Evolutionary conservation across 495 filamentous ascomycete species (phyloP).

Genomic region (Neurospora sp.): DNA sequence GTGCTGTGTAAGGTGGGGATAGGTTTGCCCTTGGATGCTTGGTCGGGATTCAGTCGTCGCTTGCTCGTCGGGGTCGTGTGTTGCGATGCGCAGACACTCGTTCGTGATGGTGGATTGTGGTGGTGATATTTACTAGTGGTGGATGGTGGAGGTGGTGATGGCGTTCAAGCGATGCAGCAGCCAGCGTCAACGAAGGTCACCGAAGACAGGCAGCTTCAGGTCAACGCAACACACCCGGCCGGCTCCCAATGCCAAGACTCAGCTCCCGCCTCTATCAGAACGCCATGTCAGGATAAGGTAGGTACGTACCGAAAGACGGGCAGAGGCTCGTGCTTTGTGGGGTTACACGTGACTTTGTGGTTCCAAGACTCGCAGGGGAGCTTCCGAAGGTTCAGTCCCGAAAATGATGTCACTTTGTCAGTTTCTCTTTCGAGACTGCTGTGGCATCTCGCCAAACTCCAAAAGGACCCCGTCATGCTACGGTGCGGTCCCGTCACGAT

Average conservation of each 20-base stretch:
- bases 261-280: neutral
- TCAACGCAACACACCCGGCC: slow-evolving; percentile 21
- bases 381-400: neutral
- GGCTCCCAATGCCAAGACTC: slow-evolving; percentile 7
- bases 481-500: neutral
- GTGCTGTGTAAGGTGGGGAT: neutral
- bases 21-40: neutral
- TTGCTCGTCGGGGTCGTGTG: neutral
- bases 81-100: neutral
- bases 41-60: neutral
- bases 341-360: slow-evolving; percentile 6
- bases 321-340: neutral
- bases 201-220: slow-evolving; percentile 21
- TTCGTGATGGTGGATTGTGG: neutral
- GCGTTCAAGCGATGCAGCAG: neutral
- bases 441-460: neutral
- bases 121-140: neutral
- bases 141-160: neutral
- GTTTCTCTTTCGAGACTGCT: neutral
- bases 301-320: neutral
- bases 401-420: neutral
- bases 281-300: neutral
- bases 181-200: too few species aligned
- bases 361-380: neutral
- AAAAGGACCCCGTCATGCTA: neutral